Base-by-base conservation (phyloP, 768 basidiomycete species). In the Cubamyces lactineus region DNA sequence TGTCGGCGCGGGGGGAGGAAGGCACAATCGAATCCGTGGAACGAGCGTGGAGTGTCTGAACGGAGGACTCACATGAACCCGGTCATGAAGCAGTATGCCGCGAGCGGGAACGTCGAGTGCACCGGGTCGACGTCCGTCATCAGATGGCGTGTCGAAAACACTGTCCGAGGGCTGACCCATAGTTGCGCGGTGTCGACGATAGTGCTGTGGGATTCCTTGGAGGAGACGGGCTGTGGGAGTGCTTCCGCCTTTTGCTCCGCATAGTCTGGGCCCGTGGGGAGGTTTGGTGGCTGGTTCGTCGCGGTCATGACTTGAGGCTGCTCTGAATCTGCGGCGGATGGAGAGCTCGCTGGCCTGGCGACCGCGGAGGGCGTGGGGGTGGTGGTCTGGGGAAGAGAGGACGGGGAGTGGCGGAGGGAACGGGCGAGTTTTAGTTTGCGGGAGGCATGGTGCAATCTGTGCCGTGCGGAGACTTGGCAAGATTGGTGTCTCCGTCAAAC, bases 1-100 rank as follows among this genome's bases (percentile, higher is more conserved):
- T 34, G 49, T 23, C 48, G 48, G 34, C 34, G 34, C 34, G 34
- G 13, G 34, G 13, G 26, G 48, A 28, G 24, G 26, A 13, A 24
- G 40, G 38, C 19, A 28, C 23, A 23, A 26, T 51, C 26, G 53
- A 39, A 55, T 45, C 53, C 56, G 43, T 8, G 59, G 49, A 19
- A 38, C 16, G 42, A 11, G 24, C 12, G 16, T 15, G 52, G 34
- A 56, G 38, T 38, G 19, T 15, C 12, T 21, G 9, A 19, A 11
- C 30, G 41, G 55, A 34, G 16, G 19, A 77, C 87, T 66, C 61
- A 89, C 89, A 89, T 85, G 75, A 84, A 88, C 9, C 89, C 89
- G 3, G 88, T 90, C 88, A 91, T 90, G 73, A 89, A 89, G 70
- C 86, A 89, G 70, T 84, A 91, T 0, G 81, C 84, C 1, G 84